These are phyloP conservation scores for Ostreobium quekettii DNA, from an alignment of 139 green algal genomes.

Conservation along the genomic window DNA sequence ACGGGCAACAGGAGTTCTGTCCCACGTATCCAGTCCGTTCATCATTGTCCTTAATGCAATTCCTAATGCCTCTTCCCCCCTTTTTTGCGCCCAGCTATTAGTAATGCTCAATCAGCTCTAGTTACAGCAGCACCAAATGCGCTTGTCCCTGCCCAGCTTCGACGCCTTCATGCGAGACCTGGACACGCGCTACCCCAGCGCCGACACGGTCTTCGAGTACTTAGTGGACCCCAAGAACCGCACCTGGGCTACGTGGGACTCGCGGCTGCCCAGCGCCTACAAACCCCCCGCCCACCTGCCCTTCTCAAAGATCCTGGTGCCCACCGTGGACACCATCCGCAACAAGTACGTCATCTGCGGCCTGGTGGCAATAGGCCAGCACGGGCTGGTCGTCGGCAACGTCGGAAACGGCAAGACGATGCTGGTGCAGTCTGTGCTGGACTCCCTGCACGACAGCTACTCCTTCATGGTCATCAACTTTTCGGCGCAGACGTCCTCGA, in stretches of 20 bases:
- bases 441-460: conserved; percentile 40
- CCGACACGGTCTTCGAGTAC: conserved; percentile 76
- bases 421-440: conserved; percentile 49
- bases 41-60: too few species aligned
- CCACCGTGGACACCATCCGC: conserved; percentile 56
- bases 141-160: conserved; percentile 21
- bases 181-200: conserved; percentile 47
- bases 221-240: conserved; percentile 49
- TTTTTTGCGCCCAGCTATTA: too few species aligned
- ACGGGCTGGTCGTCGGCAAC: conserved; percentile 62
- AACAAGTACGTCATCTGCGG: conserved; percentile 44
- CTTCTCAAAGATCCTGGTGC: conserved; percentile 70
- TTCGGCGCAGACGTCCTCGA: conserved; percentile 52
- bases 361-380: conserved; percentile 38
- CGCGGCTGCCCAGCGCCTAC: conserved; percentile 47
- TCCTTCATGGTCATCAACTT: conserved; percentile 66
- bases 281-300: conserved; percentile 47
- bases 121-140: too few species aligned
- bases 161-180: conserved; percentile 51
- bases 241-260: conserved; percentile 60
- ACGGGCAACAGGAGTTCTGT: too few species aligned
- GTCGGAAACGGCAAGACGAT: conserved; percentile 77
- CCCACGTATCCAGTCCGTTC: too few species aligned
- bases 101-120: too few species aligned
- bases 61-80: too few species aligned